These are phyloP conservation scores for Raphanus hybrid DNA, from an alignment of 441 rosid genomes.

Conservation along the genomic window DNA sequence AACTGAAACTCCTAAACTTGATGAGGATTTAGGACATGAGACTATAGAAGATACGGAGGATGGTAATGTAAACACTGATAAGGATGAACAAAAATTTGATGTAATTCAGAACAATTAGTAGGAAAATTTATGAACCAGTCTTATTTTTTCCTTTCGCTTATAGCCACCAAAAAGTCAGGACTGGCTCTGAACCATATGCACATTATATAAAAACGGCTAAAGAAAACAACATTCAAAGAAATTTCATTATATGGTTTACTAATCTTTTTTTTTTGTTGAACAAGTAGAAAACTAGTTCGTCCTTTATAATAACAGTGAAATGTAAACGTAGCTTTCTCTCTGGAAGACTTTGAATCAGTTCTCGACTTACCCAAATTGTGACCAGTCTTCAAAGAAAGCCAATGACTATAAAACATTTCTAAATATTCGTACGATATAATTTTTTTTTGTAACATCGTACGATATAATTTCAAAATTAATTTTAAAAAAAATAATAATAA, in stretches of 20 bases:
- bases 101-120: no score
- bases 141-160: no score
- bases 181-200: no score
- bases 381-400: not conserved
- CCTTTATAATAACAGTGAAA: not conserved
- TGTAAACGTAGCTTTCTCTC: not conserved
- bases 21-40: no score
- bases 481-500: no score
- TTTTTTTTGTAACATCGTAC: not conserved
- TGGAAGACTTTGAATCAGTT: slow-evolving; percentile 12
- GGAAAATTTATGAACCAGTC: no score
- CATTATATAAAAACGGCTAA: not conserved
- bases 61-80: no score
- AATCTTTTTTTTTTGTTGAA: not conserved
- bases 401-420: slow-evolving; percentile 10
- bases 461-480: not conserved
- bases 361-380: no score
- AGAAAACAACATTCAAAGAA: slow-evolving; percentile 3
- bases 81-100: no score
- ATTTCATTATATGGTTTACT: slow-evolving; percentile 9
- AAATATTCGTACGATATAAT: not conserved
- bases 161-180: no score
- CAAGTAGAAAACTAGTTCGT: not conserved
- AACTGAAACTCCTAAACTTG: no score
- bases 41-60: no score